Base-by-base conservation (phyloP, 768 basidiomycete genomes). In the Phaeotremella fagi region DNA sequence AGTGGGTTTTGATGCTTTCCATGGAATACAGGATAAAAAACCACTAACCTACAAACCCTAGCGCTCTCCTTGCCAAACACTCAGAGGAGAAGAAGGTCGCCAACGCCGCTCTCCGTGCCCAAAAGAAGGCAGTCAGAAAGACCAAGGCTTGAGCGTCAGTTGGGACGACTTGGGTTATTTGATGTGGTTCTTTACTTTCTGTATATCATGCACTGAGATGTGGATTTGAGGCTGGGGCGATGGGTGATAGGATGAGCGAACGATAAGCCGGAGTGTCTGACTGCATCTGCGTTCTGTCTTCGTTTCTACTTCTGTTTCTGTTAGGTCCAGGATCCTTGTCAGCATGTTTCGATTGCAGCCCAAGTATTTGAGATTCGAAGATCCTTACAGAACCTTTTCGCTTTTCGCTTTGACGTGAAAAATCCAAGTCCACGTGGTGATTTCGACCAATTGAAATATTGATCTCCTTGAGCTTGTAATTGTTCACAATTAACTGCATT, bases 71-170 rank as follows among this genome's bases (percentile, higher is more conserved):
- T 52, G 79, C 84, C 78, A 92, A 95, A 81, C 90, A 89, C 69
- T 77, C 90, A 56, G 83, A 88, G 55, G 91, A 95, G 81, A 88
- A 85, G 82, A 92, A 94, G 82, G 84, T 83, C 73, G 88, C 90
- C 80, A 82, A 81, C 67, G 87, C 89, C 31, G 88, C 88, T 38
- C 62, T 66, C 67, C 74, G 74, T 60, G 74, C 72, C 44, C 62
- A 68, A 64, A 76, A 75, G 72, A 73, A 72, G 70, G 64, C 68
- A 41, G 18, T 20, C 38, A 41, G 38, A 20, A 41, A 41, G 38
- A 41, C 31, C 35, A 49, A 61, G 63, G 45, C 63, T 61, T 4
- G 48, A 50, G 14, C 59, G 56, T 33, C 50, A 12, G 7, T 9
- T 11, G 12, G 38, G 38, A 11, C 12, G 38, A 6, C 18, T 18